Evolutionary conservation across 1,284 basidiomycete species (phyloP).

Genomic region (Psilocybe mexicana): DNA sequence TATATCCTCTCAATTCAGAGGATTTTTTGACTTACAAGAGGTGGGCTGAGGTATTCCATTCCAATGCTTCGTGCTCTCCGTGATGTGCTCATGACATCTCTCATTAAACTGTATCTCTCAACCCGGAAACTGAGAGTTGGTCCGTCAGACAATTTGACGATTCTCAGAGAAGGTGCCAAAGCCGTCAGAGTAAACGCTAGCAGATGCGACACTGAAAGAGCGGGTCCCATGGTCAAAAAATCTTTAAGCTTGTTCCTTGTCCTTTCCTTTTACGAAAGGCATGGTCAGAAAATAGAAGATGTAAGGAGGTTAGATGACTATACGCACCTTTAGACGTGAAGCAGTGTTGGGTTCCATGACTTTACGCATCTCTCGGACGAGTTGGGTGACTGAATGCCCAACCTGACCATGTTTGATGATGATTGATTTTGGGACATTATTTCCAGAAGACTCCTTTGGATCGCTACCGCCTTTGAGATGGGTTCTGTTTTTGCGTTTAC

Average conservation of each 20-base stretch:
- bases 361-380: constrained; percentile 91
- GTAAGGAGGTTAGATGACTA: not conserved
- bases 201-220: constrained; percentile 91
- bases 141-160: constrained; percentile 88
- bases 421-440: constrained; percentile 70
- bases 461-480: constrained; percentile 68
- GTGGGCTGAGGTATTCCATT: constrained; percentile 84
- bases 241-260: constrained; percentile 93
- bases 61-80: constrained; percentile 75
- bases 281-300: not conserved
- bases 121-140: constrained; percentile 94
- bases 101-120: constrained; percentile 89
- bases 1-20: constrained; percentile 14
- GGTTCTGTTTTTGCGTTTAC: constrained; percentile 83
- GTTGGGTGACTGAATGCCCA: constrained; percentile 82
- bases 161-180: constrained; percentile 82
- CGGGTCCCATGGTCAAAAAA: constrained; percentile 91
- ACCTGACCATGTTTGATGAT: constrained; percentile 96
- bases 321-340: constrained; percentile 76
- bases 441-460: constrained; percentile 33
- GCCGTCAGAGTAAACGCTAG: constrained; percentile 90
- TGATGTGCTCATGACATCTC: constrained; percentile 75
- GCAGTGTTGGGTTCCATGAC: constrained; percentile 99
- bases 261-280: constrained; percentile 68
- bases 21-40: constrained; percentile 59